Base-by-base conservation (phyloP, 2,329 filamentous ascomycete species). In the Neofusicoccum cordaticola region DNA sequence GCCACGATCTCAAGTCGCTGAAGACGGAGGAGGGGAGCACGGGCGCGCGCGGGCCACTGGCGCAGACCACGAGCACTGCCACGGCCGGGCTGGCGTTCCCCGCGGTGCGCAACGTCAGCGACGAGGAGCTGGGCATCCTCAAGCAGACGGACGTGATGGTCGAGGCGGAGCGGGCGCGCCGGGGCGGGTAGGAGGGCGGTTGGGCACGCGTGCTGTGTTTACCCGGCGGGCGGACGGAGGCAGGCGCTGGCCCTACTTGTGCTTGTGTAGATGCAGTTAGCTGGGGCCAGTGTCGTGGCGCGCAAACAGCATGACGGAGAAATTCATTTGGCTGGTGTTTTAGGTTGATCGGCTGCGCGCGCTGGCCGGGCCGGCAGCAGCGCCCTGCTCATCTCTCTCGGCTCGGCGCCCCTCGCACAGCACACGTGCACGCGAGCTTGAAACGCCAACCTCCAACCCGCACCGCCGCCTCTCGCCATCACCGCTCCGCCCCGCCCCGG, bases 41-140 rank as follows among this genome's bases (percentile, higher is more conserved):
- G 37, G 47, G 34, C 15, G 31, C 12, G 22, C 12, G 17, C 35
- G 27, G 51, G 35, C 3, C 11, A n/a, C n/a, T 27, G 15, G 31
- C 48, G 34, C 48, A 27, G 19, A 27, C 45, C 17, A 48, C 45
- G 12, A 48, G 17, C 45, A 41, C 15, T 12, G 19, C n/a, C 13
- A 27, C 37, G 39, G 37, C 22, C 1, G 41, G 37, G 4, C 37
- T 45, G 37, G 31, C 17, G 19, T 44, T 34, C 12, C 41, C 22
- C 12, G 19, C 7, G 6, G 11, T 42, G 53, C 11, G 37, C 2
- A n/a, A 39, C 19, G 31, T 12, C 19, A 57, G 53, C 53, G 45
- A 51, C 37, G 58, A 62, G 22, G 58, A 62, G 45, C n/a, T 62
- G 57, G 57, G 58, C 17, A 51, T 41, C 35, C 22, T 42, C 44